Evolutionary conservation across 2,329 filamentous ascomycete species (phyloP).

Genomic region (Cytospora paraplurivora): DNA sequence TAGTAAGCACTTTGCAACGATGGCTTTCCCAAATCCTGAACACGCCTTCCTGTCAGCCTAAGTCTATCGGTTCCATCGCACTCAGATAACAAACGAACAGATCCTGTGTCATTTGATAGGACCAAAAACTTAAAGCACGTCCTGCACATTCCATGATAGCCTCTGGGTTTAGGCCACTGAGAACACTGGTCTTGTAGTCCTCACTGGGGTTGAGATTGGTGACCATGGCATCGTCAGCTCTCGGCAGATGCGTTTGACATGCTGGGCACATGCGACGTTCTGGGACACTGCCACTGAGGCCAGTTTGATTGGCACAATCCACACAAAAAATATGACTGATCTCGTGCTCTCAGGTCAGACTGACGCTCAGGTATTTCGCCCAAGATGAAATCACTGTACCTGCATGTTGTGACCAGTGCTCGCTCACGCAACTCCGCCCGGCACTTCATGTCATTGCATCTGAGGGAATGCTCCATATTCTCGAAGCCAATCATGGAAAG

Average conservation of each 20-base stretch:
- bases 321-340: conserved; percentile 82
- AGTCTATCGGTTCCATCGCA: conserved; percentile 29
- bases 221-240: conserved; percentile 74
- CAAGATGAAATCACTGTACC: conserved; percentile 47
- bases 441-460: conserved; percentile 82
- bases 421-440: conserved; percentile 66
- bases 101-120: conserved; percentile 82
- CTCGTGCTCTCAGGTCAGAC: not conserved
- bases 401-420: conserved; percentile 88
- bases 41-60: conserved; percentile 20
- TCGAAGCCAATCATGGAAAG: not conserved
- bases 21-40: conserved; percentile 75
- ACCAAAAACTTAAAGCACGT: conserved; percentile 80
- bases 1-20: conserved; percentile 68
- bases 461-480: conserved; percentile 71
- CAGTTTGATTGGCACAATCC: conserved; percentile 67
- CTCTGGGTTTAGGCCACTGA: conserved; percentile 79
- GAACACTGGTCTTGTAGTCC: conserved; percentile 84
- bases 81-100: conserved; percentile 56
- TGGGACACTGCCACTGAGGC: conserved; percentile 59
- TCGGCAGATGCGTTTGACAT: conserved; percentile 68
- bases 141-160: conserved; percentile 86
- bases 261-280: conserved; percentile 68
- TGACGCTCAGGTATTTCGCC: conserved; percentile 22
- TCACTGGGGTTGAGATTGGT: conserved; percentile 76